phyloP scores from a whole-genome alignment of 805 yeast species.

The Limtongia smithiae region DNA sequence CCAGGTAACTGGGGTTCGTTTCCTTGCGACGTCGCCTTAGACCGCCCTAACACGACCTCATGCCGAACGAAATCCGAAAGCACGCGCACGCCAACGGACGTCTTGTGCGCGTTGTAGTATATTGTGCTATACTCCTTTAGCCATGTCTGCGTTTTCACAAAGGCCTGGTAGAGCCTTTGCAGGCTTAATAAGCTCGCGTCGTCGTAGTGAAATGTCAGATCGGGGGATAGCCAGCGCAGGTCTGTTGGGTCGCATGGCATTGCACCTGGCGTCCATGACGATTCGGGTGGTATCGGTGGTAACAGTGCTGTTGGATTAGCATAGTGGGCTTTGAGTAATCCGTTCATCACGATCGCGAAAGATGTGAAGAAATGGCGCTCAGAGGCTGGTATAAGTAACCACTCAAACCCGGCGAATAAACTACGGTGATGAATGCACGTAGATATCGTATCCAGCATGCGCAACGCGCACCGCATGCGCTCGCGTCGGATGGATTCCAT shows the following conservation, averaged over 20 bases:
- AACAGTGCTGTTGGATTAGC: constrained; percentile 8
- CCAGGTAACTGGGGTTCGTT: too few species aligned
- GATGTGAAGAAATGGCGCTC: constrained; percentile 16
- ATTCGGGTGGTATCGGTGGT: constrained; percentile 5
- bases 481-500: constrained; percentile 9
- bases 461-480: constrained; percentile 15
- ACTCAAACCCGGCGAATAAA: constrained; percentile 21
- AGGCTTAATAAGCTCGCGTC: constrained; percentile 12
- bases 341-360: constrained; percentile 16
- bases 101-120: constrained; percentile 20
- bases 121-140: constrained; percentile 2
- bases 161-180: constrained; percentile 22
- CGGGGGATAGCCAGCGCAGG: constrained; percentile 15
- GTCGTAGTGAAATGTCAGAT: constrained; percentile 22
- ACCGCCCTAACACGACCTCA: constrained; percentile 6
- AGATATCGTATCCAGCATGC: constrained; percentile 20
- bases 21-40: too few species aligned
- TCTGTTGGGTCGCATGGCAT: constrained; percentile 3
- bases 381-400: constrained; percentile 18
- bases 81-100: constrained; percentile 6
- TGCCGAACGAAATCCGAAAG: constrained; percentile 15
- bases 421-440: constrained; percentile 14
- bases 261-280: neutral
- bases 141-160: constrained; percentile 15
- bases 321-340: constrained; percentile 10